Base-by-base conservation (phyloP, 768 basidiomycete genomes). In the Suillus subaureus region DNA sequence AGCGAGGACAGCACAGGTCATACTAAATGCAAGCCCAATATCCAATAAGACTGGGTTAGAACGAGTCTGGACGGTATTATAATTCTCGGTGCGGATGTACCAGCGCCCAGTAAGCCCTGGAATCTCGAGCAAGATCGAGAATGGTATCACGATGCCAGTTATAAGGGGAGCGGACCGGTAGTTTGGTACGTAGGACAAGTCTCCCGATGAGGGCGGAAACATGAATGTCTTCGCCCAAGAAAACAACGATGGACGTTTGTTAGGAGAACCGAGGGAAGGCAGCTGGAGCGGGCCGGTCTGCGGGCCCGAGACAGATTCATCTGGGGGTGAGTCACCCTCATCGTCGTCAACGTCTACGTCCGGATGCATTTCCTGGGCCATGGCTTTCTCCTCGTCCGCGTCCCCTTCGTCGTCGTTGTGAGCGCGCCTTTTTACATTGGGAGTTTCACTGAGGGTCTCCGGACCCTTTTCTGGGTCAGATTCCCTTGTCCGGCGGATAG, bases 121-220 rank as follows among this genome's bases (percentile, higher is more conserved):
- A 35, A 95, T 91, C 70, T 91, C 90, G 37, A 94, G 81, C n/a
- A 95, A 81, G 58, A 94, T 90, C 21, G 89, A 85, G 70, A 95
- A 92, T 0, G 91, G 90, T 43, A 91, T 86, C 66, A 88, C 73
- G 47, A 90, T 80, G 23, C 89, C 89, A 16, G 91, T 87, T 11
- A 92, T 64, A 49, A 92, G 87, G 0, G 90, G 90, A 6, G 86
- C 77, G 61, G 79, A 79, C 21, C 92, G 87, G 72, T 89, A 90
- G 61, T 85, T 84, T 28, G 89, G 87, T 37, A 84, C 71, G 64
- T 81, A 83, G 37, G 71, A 64, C 40, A 74, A 75, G 0, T 73
- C 73, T 52, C 76, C 75, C 12, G 64, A 23, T 5, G 69, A 66
- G 2, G 74, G 61, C n/a, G 71, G 74, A 56, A 55, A 66, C 39